phyloP scores from a whole-genome alignment of 139 green algal species.

The Picocystis salinarum region DNA sequence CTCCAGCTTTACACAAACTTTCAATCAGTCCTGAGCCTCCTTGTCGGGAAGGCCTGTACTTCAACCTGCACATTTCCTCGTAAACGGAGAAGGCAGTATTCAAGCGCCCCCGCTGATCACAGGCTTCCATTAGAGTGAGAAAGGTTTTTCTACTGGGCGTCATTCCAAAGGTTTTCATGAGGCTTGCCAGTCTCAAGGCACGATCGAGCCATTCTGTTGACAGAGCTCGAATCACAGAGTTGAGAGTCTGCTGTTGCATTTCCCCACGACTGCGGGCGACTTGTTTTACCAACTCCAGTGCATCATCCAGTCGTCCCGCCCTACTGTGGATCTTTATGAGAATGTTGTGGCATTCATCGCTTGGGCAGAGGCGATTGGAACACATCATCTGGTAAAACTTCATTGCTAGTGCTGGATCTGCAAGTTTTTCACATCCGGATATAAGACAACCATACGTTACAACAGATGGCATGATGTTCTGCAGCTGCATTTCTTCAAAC shows the following conservation, averaged over 20 bases:
- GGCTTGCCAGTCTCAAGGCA: slow-evolving; percentile 26
- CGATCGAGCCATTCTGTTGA: slow-evolving; percentile 6
- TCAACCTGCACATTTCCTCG: slow-evolving; percentile 9
- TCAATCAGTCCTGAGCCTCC: slow-evolving; percentile 27
- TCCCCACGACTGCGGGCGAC: slow-evolving; percentile 21
- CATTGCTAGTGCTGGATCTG: slow-evolving; percentile 24
- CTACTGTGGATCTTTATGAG: slow-evolving; percentile 27
- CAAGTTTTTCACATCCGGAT: not conserved
- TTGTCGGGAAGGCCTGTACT: not conserved
- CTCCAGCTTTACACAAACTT: slow-evolving; percentile 20
- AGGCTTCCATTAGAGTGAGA: slow-evolving; percentile 20
- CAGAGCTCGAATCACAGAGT: slow-evolving; percentile 26
- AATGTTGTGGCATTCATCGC: slow-evolving; percentile 32
- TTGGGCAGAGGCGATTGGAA: slow-evolving; percentile 19
- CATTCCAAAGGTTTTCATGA: slow-evolving; percentile 22
- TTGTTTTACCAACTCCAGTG: slow-evolving; percentile 32
- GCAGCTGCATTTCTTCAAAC: too few species aligned
- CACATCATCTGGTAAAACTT: slow-evolving; percentile 27
- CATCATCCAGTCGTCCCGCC: slow-evolving; percentile 28
- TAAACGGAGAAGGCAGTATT: slow-evolving; percentile 17
- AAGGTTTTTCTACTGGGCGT: slow-evolving; percentile 14
- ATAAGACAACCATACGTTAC: too few species aligned
- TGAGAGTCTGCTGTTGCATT: slow-evolving; percentile 29
- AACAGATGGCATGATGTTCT: too few species aligned
- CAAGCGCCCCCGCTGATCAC: slow-evolving; percentile 10